A percentile compares a stretch with the other conserved stretches of the same genome.
These are phyloP conservation scores for Colletotrichum lentis DNA, from an alignment of 2,329 filamentous ascomycete species.

Conservation along the genomic window DNA sequence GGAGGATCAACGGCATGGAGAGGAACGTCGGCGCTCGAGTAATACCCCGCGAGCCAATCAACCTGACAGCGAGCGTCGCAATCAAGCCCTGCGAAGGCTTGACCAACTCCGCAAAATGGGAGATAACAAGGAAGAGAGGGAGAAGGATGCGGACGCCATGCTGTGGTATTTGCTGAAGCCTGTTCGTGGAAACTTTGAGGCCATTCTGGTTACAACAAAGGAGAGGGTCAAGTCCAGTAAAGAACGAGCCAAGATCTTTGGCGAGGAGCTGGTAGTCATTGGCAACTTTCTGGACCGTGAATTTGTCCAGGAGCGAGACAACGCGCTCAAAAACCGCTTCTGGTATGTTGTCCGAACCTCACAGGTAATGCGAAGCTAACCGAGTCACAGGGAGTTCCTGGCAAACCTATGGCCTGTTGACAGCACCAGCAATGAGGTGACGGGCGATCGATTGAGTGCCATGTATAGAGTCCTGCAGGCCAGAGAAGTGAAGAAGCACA, in stretches of 20 bases:
- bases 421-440: constrained; percentile 54
- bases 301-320: constrained; percentile 50
- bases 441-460: constrained; percentile 54
- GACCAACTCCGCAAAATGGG: constrained; percentile 56
- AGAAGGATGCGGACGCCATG: constrained; percentile 56
- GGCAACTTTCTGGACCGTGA: constrained; percentile 65
- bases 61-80: constrained; percentile 47
- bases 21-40: constrained; percentile 44
- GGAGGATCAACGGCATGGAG: constrained; percentile 47
- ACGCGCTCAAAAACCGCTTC: constrained; percentile 39
- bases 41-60: constrained; percentile 32
- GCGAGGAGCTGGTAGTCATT: constrained; percentile 67
- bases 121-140: constrained; percentile 60
- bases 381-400: constrained; percentile 52
- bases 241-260: constrained; percentile 68
- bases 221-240: constrained; percentile 70
- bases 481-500: constrained; percentile 44
- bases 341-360: constrained; percentile 27
- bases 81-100: constrained; percentile 52
- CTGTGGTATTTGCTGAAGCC: constrained; percentile 63
- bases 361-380: constrained; percentile 11
- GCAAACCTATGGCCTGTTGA: constrained; percentile 58
- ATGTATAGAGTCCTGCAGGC: constrained; percentile 54
- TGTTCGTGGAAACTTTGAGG: constrained; percentile 66
- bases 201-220: constrained; percentile 67